These are phyloP conservation scores for Erysimum cheiri DNA, from an alignment of 441 rosid species.

Conservation along the genomic window DNA sequence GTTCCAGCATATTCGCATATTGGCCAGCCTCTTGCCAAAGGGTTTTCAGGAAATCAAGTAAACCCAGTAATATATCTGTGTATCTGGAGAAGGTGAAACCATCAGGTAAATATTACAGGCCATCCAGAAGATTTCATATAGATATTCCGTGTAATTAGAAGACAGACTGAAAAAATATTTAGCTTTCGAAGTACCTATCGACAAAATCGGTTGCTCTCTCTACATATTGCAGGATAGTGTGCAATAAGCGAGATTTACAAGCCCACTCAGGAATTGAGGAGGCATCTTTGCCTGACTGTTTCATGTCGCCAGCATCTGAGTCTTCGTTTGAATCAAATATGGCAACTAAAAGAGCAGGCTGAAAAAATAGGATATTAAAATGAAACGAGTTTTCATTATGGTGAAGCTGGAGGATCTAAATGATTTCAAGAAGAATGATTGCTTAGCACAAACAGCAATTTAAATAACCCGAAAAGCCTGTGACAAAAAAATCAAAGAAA, in stretches of 20 bases:
- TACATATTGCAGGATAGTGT: constrained; percentile 56
- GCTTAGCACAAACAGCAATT: constrained; percentile 12
- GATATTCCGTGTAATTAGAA: constrained; percentile 22
- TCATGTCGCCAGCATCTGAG: constrained; percentile 47
- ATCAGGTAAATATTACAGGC: constrained; percentile 37
- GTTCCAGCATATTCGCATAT: constrained; percentile 60
- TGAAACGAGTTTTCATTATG: constrained; percentile 24
- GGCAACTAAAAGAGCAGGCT: constrained; percentile 90
- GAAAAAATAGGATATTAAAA: constrained; percentile 45
- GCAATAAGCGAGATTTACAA: constrained; percentile 57
- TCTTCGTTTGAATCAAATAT: constrained; percentile 56
- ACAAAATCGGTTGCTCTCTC: constrained; percentile 68
- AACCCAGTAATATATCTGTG: constrained; percentile 59
- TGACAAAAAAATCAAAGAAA: constrained; percentile 26
- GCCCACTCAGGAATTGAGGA: constrained; percentile 41
- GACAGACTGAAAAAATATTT: constrained; percentile 24
- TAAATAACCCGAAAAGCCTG: constrained; percentile 19
- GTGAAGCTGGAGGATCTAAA: constrained; percentile 12
- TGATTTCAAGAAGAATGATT: constrained; percentile 4
- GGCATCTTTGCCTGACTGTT: constrained; percentile 51
- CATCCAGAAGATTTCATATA: constrained; percentile 4
- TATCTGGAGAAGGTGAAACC: constrained; percentile 59
- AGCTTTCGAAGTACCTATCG: constrained; percentile 58
- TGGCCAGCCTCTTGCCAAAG: constrained; percentile 95
- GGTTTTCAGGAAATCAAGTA: constrained; percentile 78